Base-by-base conservation (phyloP, 257 asterid species). In the Ajuga chamaepitys region DNA sequence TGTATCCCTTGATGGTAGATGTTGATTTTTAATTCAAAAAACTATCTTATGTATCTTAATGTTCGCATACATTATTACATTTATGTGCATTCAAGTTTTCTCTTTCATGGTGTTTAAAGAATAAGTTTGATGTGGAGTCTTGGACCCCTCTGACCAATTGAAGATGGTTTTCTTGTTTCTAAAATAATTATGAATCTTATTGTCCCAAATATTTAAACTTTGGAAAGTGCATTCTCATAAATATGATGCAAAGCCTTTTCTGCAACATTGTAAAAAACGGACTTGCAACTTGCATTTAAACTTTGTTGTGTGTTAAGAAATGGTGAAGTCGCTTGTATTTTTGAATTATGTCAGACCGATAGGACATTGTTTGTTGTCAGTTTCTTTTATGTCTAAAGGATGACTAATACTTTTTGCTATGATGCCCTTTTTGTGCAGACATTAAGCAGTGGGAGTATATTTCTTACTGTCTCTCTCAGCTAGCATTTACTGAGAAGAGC, bases 391-490 rank as follows among this genome's bases (percentile, higher is more conserved):
- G 50, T 66, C 18, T 47, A 40, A 53, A 62, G 57, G 57, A 42
- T 26, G 52, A 40, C 28, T 28, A 38, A 21, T 11, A 47, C 50
- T 41, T 65, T 67, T 46, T 71, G 64, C 25, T 68, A 38, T 47
- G 53, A 38, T 60, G 28, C 26, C 26, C 51, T 67, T 72, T 67
- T 58, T 41, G 9, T 81, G 78, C 95, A 93, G 99, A 93, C 75
- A 47, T 69, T 58, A 85, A 67, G 83, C 90, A 87, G 75, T 88
- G 94, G 92, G 97, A 88, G 64, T 86, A 88, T 70, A 79, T 93
- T 48, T 89, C 99, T 20, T 93, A 93, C 79, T 93, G 99, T 80
- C 95, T 93, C 45, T 89, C 99, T 73, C 97, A 84, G 88, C 81
- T 93, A 53, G 74, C 99, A 24, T 89, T 81, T 72, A 87, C 94